phyloP scores from a whole-genome alignment of 345 rosid genomes.

The Salix purpurea region DNA sequence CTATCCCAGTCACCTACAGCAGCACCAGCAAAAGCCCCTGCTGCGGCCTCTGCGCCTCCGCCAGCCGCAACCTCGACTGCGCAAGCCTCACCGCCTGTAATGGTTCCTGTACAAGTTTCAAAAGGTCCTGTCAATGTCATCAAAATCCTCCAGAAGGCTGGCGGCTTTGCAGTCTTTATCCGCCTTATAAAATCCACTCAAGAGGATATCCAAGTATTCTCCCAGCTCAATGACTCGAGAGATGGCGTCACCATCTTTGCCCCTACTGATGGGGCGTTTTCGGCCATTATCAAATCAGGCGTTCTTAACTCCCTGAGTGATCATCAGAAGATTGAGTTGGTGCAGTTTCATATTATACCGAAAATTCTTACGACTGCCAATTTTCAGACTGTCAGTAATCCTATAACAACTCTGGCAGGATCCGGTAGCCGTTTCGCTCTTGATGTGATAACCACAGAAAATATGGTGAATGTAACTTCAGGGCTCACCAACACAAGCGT shows the following conservation, averaged over 20 bases:
- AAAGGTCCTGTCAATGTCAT: background rate
- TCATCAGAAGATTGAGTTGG: background rate
- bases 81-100: background rate
- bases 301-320: background rate
- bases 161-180: background rate
- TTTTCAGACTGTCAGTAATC: background rate
- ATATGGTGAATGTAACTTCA: background rate
- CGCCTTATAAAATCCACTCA: background rate
- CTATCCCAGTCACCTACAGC: constrained; percentile 7
- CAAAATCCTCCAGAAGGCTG: background rate
- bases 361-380: background rate
- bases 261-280: background rate
- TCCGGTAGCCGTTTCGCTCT: background rate
- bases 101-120: background rate
- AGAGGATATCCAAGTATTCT: background rate
- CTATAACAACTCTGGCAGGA: background rate
- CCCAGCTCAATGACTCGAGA: background rate
- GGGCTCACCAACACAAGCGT: background rate
- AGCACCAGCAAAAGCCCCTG: background rate
- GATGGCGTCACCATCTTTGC: background rate
- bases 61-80: background rate
- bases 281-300: background rate
- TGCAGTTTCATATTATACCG: background rate
- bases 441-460: background rate
- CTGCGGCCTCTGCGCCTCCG: background rate